These are phyloP conservation scores for Waltiozyma solani DNA, from an alignment of 1,139 yeast genomes.

Conservation along the genomic window DNA sequence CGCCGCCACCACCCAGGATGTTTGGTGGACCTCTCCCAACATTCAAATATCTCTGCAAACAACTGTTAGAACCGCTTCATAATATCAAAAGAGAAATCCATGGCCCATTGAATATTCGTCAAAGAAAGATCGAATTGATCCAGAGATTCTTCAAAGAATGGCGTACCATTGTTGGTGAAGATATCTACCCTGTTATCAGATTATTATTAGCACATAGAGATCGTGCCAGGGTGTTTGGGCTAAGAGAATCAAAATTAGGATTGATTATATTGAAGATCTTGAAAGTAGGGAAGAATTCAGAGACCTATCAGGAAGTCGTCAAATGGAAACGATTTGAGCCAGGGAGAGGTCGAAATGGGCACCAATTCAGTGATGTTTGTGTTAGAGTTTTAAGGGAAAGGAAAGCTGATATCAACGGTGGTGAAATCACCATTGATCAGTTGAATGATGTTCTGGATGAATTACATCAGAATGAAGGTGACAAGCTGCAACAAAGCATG, in stretches of 20 bases:
- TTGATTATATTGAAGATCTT: constrained; percentile 34
- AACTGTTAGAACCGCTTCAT: constrained; percentile 21
- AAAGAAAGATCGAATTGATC: constrained; percentile 27
- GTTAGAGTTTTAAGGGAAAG: constrained; percentile 29
- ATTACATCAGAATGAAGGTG: constrained; percentile 27
- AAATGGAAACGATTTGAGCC: constrained; percentile 29
- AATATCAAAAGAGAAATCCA: constrained; percentile 3
- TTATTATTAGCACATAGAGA: constrained; percentile 58
- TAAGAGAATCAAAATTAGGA: constrained; percentile 42
- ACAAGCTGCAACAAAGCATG: constrained; percentile 22
- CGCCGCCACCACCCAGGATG: constrained; percentile 11
- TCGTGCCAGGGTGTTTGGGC: constrained; percentile 35
- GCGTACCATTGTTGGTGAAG: constrained; percentile 56
- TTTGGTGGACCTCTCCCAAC: constrained; percentile 24
- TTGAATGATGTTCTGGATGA: constrained; percentile 49
- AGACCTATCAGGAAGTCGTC: constrained; percentile 34
- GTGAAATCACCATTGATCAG: constrained; percentile 39
- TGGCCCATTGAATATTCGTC: constrained; percentile 16
- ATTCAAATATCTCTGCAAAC: constrained; percentile 26
- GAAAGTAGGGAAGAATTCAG: constrained; percentile 40
- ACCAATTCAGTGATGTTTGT: constrained; percentile 28
- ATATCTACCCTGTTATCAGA: constrained; percentile 59
- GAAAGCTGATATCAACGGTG: constrained; percentile 27
- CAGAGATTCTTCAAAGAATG: constrained; percentile 46
- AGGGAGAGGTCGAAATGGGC: constrained; percentile 17